A percentile compares a stretch with the other conserved stretches of the same genome.
phyloP scores from a whole-genome alignment of 208 protist species.

The Tritrichomonas foetus region DNA sequence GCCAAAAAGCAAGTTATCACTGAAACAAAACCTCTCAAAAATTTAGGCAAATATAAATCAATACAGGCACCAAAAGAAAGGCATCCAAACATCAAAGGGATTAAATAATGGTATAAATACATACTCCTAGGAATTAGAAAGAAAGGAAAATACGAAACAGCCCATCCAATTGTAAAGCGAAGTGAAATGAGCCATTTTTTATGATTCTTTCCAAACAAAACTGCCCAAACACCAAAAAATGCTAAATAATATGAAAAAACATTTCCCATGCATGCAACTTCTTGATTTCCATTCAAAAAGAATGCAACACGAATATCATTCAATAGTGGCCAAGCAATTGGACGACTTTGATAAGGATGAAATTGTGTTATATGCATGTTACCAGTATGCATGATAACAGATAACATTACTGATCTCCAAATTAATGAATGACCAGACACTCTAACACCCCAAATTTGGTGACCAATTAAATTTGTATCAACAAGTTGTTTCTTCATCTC shows the following conservation, averaged over 20 bases:
- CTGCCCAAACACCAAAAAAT: background rate
- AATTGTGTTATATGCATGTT: constrained; percentile 31
- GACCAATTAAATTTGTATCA: background rate
- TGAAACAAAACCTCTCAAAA: background rate
- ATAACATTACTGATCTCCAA: background rate
- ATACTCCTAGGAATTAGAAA: constrained; percentile 6
- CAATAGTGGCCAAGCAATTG: background rate
- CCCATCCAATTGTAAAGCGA: background rate
- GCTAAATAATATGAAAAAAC: constrained; percentile 37
- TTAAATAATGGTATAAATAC: constrained; percentile 34
- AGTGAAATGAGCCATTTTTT: constrained; percentile 22
- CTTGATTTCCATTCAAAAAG: background rate
- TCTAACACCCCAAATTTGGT: background rate
- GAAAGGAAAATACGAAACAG: constrained; percentile 24
- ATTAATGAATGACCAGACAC: background rate
- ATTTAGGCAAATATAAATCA: background rate
- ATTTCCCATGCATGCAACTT: constrained; percentile 19
- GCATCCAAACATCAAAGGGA: constrained; percentile 1
- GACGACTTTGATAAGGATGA: constrained; percentile 31
- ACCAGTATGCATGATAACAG: constrained; percentile 7
- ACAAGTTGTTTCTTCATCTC: constrained; percentile 1
- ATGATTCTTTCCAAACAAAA: background rate
- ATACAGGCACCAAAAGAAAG: background rate
- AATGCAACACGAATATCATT: constrained; percentile 13
- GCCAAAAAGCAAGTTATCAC: background rate